Conservation (phyloP, 2,329 filamentous ascomycete species). For the Tolypocladium capitatum region DNA sequence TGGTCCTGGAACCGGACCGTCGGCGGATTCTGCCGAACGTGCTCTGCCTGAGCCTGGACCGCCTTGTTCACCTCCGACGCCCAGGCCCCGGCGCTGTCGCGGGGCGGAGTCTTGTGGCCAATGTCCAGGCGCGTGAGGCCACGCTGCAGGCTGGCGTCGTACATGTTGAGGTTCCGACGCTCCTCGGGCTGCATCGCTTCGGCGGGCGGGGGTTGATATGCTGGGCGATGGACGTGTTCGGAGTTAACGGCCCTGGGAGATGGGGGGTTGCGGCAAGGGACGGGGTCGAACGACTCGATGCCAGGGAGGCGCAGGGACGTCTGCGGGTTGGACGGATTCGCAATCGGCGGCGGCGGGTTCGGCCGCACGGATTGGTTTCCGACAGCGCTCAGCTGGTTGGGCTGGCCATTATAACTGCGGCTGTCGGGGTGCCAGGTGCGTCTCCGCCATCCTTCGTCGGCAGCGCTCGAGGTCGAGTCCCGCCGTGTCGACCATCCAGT, state of each 20-base stretch:
- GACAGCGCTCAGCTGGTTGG: constrained; percentile 63
- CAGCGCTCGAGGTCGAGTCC: constrained; percentile 47
- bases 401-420: constrained; percentile 46
- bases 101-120: constrained; percentile 33
- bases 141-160: constrained; percentile 53
- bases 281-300: constrained; percentile 81
- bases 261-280: constrained; percentile 49
- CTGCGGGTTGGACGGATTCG: constrained; percentile 35
- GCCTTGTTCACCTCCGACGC: constrained; percentile 42
- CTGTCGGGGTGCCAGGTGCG: constrained; percentile 86
- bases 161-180: constrained; percentile 39
- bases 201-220: constrained; percentile 13
- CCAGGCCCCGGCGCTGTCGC: constrained; percentile 41
- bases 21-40: constrained; percentile 29
- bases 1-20: constrained; percentile 43
- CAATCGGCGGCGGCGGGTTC: constrained; percentile 37
- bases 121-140: constrained; percentile 56
- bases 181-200: constrained; percentile 27
- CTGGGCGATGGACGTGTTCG: constrained; percentile 23
- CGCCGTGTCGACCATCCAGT: constrained; percentile 46
- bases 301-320: constrained; percentile 62
- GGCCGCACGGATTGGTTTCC: constrained; percentile 52
- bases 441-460: constrained; percentile 67
- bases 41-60: constrained; percentile 41
- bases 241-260: constrained; percentile 70